Evolutionary conservation across 2,329 filamentous ascomycete species (phyloP), one percentile per base, ranked within the genome.

Genomic region (Ophiostoma ulmi): DNA sequence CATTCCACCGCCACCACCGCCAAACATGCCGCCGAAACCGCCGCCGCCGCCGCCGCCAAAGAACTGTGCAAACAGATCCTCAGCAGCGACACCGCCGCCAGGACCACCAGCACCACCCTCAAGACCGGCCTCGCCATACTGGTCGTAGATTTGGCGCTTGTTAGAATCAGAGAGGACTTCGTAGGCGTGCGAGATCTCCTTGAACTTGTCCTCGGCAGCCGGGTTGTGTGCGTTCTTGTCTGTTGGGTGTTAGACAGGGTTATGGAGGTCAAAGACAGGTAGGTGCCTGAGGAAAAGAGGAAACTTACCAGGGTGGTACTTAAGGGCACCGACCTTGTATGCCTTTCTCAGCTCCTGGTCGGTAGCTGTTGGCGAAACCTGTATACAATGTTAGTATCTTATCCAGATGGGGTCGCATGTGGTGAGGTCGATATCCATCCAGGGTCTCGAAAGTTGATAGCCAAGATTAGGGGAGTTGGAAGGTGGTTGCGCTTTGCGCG

Each of bases 201-300:
- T 98, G 90, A 99, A 99, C 82, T 97, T 99, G 73, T 97, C 93
- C 76, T 94, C 93, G 69, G 95, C 94, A 36, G 90, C 91, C 58
- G 94, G 93, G 84, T 97, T 96, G 84, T 95, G 89, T 74, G 90
- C 88, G 82, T 99, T 99, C 87, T 99, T 99, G 82, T 99, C 94
- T 96, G 75, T 55, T 71, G 35, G 11, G 10, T 13, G 36, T 65
- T 65, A 65, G 63, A 41, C 20, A 35, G 8, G 1, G 36, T 13
- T 6, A 20, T 2, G n/a, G 17, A 44, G 13, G 22, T 11, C n/a
- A 26, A 63, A 61, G 55, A 31, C 31, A 7, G 17, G 31, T 38
- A 7, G 17, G 31, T 38, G 6, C 35, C 35, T 3, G 17, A 61
- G 13, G 14, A 48, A 6, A 26, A 64, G 55, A 5, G 8, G 11